Conservation (phyloP, 2,329 filamentous ascomycete species). For the Aspergillus luchuensis region DNA sequence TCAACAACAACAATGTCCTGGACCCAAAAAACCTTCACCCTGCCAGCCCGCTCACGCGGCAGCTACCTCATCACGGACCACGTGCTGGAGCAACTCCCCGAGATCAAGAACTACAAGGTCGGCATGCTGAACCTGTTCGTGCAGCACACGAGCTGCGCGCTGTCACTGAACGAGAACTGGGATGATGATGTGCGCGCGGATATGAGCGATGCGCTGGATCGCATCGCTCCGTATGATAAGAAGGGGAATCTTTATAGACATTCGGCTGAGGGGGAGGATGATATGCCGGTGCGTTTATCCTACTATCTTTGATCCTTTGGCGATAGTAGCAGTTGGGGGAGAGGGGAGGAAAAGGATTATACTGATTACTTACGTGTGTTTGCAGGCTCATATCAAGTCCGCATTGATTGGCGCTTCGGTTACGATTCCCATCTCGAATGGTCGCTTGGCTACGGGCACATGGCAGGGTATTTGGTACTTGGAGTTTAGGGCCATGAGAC, state of each 20-base stretch:
- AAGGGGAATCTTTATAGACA: conserved; percentile 81
- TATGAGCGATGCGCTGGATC: conserved; percentile 91
- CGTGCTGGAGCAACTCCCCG: conserved; percentile 70
- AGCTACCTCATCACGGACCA: conserved; percentile 86
- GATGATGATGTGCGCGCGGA: conserved; percentile 83
- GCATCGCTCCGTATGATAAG: conserved; percentile 80
- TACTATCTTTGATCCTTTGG: too few relatives aligned
- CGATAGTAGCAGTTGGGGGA: too few relatives aligned
- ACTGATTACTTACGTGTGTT: neutral
- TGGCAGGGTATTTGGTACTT: conserved; percentile 84
- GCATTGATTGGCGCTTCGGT: conserved; percentile 86
- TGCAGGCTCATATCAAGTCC: conserved; percentile 85
- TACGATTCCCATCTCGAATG: conserved; percentile 86
- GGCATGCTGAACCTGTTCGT: conserved; percentile 87
- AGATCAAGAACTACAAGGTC: conserved; percentile 80
- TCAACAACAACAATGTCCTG: conserved; percentile 58
- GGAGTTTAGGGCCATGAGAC: conserved; percentile 78
- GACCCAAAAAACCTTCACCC: conserved; percentile 81
- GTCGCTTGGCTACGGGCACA: conserved; percentile 68
- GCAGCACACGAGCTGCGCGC: conserved; percentile 90
- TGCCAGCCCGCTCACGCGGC: conserved; percentile 75
- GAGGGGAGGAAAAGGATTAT: too few relatives aligned
- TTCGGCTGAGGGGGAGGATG: conserved; percentile 81
- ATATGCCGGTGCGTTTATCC: conserved; percentile 75
- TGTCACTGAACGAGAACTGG: conserved; percentile 91